These are phyloP conservation scores for Paramyrothecium sp. DNA, from an alignment of 2,329 filamentous ascomycete genomes.

Conservation along the genomic window DNA sequence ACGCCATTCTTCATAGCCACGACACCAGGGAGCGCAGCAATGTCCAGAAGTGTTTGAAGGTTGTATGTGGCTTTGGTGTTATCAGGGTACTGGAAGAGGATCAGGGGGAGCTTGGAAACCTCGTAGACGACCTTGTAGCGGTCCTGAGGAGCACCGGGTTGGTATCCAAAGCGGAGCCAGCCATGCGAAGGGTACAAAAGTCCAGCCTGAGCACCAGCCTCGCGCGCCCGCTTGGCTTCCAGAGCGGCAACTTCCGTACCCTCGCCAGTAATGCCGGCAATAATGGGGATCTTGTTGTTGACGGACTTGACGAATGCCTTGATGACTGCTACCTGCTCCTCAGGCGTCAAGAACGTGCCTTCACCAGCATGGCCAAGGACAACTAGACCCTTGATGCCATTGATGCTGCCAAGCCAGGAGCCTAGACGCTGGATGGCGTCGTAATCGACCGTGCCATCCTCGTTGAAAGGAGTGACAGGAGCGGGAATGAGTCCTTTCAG, in stretches of 20 bases:
- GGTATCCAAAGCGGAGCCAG: conserved; percentile 55
- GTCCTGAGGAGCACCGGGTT: conserved; percentile 49
- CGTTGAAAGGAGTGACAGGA: conserved; percentile 50
- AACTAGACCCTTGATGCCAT: conserved; percentile 50
- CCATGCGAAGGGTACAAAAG: conserved; percentile 52
- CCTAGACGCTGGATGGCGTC: conserved; percentile 51
- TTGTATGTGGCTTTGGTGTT: conserved; percentile 51
- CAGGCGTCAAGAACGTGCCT: conserved; percentile 49
- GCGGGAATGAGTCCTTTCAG: conserved; percentile 48
- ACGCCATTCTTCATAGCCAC: conserved; percentile 58
- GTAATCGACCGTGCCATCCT: conserved; percentile 47
- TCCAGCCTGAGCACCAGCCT: conserved; percentile 48
- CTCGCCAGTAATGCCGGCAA: conserved; percentile 51
- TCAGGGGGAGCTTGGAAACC: conserved; percentile 45
- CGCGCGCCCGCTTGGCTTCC: conserved; percentile 48
- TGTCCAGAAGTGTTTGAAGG: conserved; percentile 51
- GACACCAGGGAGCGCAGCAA: conserved; percentile 48
- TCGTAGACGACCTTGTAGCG: conserved; percentile 50
- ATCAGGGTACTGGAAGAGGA: conserved; percentile 54
- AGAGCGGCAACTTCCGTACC: conserved; percentile 51
- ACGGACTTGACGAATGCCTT: conserved; percentile 51
- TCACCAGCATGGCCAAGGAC: conserved; percentile 55
- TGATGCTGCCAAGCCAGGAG: conserved; percentile 50
- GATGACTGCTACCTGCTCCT: conserved; percentile 49
- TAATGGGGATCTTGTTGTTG: conserved; percentile 47